phyloP scores from a whole-genome alignment of 2,329 filamentous ascomycete genomes.

The Botryotinia narcissicola region DNA sequence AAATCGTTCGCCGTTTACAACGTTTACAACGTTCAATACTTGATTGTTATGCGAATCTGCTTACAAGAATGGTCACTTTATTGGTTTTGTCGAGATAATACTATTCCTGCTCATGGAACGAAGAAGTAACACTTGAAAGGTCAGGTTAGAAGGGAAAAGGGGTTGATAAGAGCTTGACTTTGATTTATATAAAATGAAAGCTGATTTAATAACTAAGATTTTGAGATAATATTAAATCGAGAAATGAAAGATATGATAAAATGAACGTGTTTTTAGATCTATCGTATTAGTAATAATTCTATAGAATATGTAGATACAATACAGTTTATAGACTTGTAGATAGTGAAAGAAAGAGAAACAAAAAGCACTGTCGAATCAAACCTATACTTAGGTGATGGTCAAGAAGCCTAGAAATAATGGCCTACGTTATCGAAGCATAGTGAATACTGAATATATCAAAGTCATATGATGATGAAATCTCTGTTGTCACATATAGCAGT shows the following conservation, averaged over 20 bases:
- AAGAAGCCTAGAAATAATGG: too few species aligned
- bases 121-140: background rate
- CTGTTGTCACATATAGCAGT: too few species aligned
- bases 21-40: too few species aligned
- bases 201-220: background rate
- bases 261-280: background rate
- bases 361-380: background rate
- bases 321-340: background rate
- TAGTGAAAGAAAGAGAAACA: background rate
- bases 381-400: too few species aligned
- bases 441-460: too few species aligned
- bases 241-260: background rate
- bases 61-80: background rate
- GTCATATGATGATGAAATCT: too few species aligned
- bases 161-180: background rate
- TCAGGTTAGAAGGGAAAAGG: too few species aligned
- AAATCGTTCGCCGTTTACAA: background rate
- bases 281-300: background rate
- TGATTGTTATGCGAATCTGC: too few species aligned
- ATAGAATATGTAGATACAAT: background rate
- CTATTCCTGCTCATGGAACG: background rate
- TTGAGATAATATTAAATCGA: background rate
- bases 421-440: too few species aligned
- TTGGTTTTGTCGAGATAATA: background rate
- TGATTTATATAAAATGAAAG: background rate